Evolutionary conservation across 345 rosid genomes (phyloP), one percentile per base, ranked within the genome.

Genomic region (Hypericum androsaemum): DNA sequence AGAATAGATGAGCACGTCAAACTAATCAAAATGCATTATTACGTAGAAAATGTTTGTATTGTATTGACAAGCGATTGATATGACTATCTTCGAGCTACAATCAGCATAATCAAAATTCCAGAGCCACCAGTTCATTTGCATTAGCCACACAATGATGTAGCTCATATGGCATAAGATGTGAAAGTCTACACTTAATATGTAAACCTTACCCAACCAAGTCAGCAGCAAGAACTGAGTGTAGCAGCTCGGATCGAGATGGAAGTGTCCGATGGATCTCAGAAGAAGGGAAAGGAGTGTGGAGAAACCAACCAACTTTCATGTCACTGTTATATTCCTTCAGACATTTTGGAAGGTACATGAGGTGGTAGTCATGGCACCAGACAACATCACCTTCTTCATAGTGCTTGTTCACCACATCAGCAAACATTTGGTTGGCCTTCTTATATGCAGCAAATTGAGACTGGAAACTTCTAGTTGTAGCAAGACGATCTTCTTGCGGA

Each of bases 261-360:
- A 94, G 74, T 28, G 92, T 88, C 77, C 99, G 79, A 54, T 88
- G 95, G 64, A 94, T 94, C 78, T 94, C 99, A 52, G 99, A 94
- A 10, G 99, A 94, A 64, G 99, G 99, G 64, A 94, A 94, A 13
- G 97, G 99, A 38, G 99, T 94, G 58, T 94, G 99, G 69, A 94
- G 99, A 78, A 94, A 94, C 99, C 99, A 94, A 47, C 99, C 99
- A 69, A 94, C 99, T 80, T 94, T 94, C 99, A 88, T 94, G 13
- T 72, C 61, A 57, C 57, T 74, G 62, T 94, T 88, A 58, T 80
- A 55, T 6, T 88, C 90, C 73, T 94, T 94, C 0, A 94, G 74
- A 73, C 95, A 94, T 68, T 88, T 80, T 8, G 99, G 99, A 53
- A 94, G 99, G 72, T 71, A 94, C 99, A 94, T 94, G 44, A 94